Percentiles rank a stretch among this genome's conserved stretches.
phyloP scores from a whole-genome alignment of 345 rosid species.

The Hibiscus mutabilis region DNA sequence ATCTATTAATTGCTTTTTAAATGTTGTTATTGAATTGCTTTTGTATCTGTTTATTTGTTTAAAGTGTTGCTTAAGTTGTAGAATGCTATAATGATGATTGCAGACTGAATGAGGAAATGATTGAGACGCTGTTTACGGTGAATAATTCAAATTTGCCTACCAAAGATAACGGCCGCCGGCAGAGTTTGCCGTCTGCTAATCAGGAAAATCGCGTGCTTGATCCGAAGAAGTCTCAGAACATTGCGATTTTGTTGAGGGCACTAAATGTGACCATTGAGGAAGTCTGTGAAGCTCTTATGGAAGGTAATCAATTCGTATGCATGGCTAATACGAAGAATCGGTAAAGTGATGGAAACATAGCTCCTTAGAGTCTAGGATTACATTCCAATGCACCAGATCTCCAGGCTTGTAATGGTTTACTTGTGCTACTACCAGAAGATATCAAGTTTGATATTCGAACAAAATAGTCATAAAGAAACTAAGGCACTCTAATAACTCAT shows the following conservation, averaged over 20 bases:
- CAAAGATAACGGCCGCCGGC: constrained; percentile 36
- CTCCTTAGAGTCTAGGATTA: not conserved
- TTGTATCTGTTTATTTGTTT: no score
- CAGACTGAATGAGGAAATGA: constrained; percentile 96
- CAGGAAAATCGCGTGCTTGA: constrained; percentile 76
- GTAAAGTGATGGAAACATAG: not conserved
- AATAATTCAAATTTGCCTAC: constrained; percentile 41
- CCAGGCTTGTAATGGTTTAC: not conserved
- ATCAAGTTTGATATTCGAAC: not conserved
- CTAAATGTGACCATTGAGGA: constrained; percentile 86
- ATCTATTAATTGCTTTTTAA: not conserved
- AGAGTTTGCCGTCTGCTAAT: constrained; percentile 25
- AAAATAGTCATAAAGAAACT: not conserved
- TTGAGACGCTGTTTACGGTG: constrained; percentile 71
- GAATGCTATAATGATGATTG: constrained; percentile 17
- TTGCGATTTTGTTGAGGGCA: constrained; percentile 87
- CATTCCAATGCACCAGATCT: not conserved
- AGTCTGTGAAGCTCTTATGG: constrained; percentile 82
- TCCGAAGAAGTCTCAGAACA: constrained; percentile 84
- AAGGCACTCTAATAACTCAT: no score
- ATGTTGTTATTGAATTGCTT: not conserved
- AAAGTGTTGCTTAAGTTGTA: not conserved
- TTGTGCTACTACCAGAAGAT: not conserved
- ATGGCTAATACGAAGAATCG: not conserved
- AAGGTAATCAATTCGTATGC: constrained; percentile 41